Percentiles rank a stretch among this genome's conserved stretches.
phyloP scores from a whole-genome alignment of 2,329 filamentous ascomycete genomes.

The Alternaria gaisen region DNA sequence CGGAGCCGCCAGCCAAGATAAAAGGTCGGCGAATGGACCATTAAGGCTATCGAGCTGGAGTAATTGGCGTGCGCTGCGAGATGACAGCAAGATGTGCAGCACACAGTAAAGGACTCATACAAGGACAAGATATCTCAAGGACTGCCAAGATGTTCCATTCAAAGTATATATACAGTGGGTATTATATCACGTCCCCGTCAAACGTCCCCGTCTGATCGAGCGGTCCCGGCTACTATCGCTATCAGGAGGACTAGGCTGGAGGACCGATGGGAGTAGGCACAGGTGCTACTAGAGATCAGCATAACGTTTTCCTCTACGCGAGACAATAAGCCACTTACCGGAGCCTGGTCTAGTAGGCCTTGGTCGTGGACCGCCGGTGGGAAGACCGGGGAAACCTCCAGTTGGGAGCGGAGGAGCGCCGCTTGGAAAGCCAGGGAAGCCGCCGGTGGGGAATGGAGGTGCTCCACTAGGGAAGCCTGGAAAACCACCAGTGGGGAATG shows the following conservation, averaged over 20 bases:
- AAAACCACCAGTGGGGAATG: constrained; percentile 3
- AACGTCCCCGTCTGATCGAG: too few species aligned
- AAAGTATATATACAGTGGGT: neutral
- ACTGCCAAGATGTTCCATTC: neutral
- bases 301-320: neutral
- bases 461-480: neutral
- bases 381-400: constrained; percentile 10
- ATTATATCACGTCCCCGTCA: neutral
- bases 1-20: neutral
- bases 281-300: constrained; percentile 3
- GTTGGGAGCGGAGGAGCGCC: constrained; percentile 6
- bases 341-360: constrained; percentile 3
- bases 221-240: neutral
- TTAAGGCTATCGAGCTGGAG: neutral
- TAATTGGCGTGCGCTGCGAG: neutral
- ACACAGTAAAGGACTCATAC: neutral
- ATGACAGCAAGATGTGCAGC: too few species aligned
- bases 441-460: constrained; percentile 8
- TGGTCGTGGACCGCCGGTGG: constrained; percentile 6
- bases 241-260: neutral
- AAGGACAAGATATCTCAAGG: neutral
- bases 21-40: neutral
- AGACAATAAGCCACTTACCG: neutral
- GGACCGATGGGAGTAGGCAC: constrained; percentile 1
- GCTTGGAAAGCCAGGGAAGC: neutral